Evolutionary conservation across 176 grass and related monocot species (phyloP).

Genomic region (Paspalum notatum): DNA sequence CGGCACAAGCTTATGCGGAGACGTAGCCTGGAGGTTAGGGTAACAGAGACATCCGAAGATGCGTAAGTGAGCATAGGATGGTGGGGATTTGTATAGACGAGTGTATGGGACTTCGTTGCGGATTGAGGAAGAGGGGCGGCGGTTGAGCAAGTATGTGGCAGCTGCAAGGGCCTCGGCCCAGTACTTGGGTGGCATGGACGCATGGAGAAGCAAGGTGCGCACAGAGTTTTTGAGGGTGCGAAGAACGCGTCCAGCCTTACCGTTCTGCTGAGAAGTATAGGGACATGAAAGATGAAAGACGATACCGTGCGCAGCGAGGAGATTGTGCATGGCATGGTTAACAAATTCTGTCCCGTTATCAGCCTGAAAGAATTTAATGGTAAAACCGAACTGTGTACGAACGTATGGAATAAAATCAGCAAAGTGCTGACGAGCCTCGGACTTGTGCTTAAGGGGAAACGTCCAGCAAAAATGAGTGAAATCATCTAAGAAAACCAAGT

Average conservation of each 20-base stretch:
- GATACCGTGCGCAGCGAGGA: not conserved
- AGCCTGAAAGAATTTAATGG: not conserved
- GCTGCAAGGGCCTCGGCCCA: not conserved
- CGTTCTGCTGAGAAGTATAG: not conserved
- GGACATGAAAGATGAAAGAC: not conserved
- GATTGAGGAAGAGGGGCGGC: not conserved
- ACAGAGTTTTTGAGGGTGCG: too few species aligned
- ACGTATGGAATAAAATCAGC: not conserved
- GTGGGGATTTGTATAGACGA: not conserved
- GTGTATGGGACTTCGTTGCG: not conserved
- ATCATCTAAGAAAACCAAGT: too few species aligned
- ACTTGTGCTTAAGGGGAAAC: not conserved
- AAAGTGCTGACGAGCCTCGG: not conserved
- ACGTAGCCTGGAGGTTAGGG: not conserved
- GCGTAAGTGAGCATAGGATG: not conserved
- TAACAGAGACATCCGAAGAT: not conserved
- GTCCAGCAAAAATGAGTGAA: too few species aligned
- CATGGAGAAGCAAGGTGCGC: too few species aligned
- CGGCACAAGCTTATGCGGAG: not conserved
- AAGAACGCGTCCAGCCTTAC: too few species aligned
- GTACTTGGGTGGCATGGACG: not conserved
- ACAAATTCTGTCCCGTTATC: not conserved
- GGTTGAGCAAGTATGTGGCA: conserved; percentile 4
- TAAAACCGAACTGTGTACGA: not conserved
- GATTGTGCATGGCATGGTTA: not conserved